Percentiles rank a stretch among this genome's conserved stretches.
These are phyloP conservation scores for Colletotrichum lini DNA, from an alignment of 2,329 filamentous ascomycete species.

Conservation along the genomic window DNA sequence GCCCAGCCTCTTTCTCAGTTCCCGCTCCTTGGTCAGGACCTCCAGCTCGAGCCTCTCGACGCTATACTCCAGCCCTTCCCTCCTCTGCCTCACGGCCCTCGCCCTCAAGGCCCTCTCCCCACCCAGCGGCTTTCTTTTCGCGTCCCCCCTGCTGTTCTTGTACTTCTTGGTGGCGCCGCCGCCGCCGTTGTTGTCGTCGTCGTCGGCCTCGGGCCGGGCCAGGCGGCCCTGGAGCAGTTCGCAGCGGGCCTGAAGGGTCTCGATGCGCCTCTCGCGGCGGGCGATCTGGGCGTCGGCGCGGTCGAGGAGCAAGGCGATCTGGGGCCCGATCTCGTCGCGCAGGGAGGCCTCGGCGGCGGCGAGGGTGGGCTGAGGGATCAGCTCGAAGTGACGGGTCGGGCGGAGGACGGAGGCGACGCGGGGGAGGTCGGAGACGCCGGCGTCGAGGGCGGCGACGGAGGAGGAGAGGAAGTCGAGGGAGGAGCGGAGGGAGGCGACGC, in stretches of 20 bases:
- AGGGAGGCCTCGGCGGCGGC: constrained; percentile 86
- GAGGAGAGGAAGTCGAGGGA: constrained; percentile 74
- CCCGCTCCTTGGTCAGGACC: constrained; percentile 80
- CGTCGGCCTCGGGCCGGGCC: constrained; percentile 46
- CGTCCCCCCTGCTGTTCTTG: constrained; percentile 37
- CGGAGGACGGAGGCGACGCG: constrained; percentile 66
- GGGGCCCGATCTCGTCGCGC: constrained; percentile 90
- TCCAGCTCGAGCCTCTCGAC: constrained; percentile 90
- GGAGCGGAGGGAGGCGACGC: constrained; percentile 71
- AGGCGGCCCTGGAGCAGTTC: constrained; percentile 85
- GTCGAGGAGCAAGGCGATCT: constrained; percentile 82
- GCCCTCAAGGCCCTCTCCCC: constrained; percentile 66
- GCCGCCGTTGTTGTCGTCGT: constrained; percentile 24
- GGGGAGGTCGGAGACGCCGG: constrained; percentile 71
- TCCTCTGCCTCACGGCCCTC: constrained; percentile 80
- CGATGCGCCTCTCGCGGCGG: constrained; percentile 85
- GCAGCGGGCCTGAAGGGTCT: constrained; percentile 84
- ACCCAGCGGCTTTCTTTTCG: constrained; percentile 60
- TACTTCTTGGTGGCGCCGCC: constrained; percentile 44
- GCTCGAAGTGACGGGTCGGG: constrained; percentile 84
- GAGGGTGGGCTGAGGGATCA: constrained; percentile 88
- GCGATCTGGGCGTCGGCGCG: constrained; percentile 88
- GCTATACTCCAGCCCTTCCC: constrained; percentile 87
- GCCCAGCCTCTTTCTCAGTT: constrained; percentile 67
- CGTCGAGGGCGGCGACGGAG: constrained; percentile 70